Evolutionary conservation across 2,329 filamentous ascomycete genomes (phyloP), one percentile per base, ranked within the genome.

Genomic region (Sporothrix phasma): DNA sequence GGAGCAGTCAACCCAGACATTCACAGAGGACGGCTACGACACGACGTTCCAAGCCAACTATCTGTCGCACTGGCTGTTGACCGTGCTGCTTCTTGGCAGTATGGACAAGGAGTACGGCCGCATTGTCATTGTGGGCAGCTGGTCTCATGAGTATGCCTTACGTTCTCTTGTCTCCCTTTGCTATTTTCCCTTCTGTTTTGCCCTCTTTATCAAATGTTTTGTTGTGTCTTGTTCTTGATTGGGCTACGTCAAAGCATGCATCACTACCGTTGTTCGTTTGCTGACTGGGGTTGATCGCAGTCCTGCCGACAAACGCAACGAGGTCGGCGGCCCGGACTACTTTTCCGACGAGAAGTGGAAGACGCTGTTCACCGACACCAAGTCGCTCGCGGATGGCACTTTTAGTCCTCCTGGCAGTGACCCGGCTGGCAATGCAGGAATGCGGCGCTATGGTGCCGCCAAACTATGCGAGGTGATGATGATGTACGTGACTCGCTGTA

Each of bases 401-500:
- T 73, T 68, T 68, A 72, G 70, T 59, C 46, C 65, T 1, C 51
- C 68, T 2, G 47, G 68, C 22, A 69, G 71, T 15, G 69, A 73
- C 41, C 67, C 69, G 2, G 66, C 64, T 0, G 65, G 60, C 2
- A 39, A 64, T 34, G 67, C 68, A 5, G 73, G 73, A 2, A 69
- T 70, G 39, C 69, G 73, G 10, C 68, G 74, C 11, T 75, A 74
- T 53, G 73, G 73, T 1, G 73, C 73, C 7, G 66, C 69, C 19
- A 73, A 75, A 63, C 68, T 74, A 8, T 74, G 70, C 65, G 63
- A 70, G 19, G 67, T 72, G 13, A 73, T 74, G 71, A 72, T 74
- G 67, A 71, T 73, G 70, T 73, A 65, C 66, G 69, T 58, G 7
- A 15, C 37, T 24, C 41, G 17, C 8, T 19, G 17, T 29, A 31